Conservation (phyloP, 345 rosid genomes). For the Turritis glabra region DNA sequence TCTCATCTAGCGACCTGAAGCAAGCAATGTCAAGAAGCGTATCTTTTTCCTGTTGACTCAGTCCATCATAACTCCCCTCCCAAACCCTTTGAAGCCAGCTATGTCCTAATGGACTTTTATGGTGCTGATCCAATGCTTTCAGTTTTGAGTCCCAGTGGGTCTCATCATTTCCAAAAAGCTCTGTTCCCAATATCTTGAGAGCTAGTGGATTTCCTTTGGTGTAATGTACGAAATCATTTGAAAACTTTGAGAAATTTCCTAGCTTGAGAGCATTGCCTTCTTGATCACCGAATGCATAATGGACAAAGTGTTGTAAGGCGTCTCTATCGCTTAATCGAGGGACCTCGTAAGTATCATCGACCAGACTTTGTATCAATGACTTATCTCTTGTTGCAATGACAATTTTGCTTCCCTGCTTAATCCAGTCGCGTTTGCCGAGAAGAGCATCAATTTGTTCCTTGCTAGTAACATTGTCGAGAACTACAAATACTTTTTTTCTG, state of each 20-base stretch:
- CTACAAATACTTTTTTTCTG: neutral
- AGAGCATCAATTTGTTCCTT: neutral
- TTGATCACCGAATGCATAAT: constrained; percentile 22
- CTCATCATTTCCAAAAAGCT: constrained; percentile 4
- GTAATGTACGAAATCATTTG: constrained; percentile 12
- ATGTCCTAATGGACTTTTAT: constrained; percentile 8
- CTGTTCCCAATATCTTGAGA: constrained; percentile 38
- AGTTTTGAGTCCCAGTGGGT: constrained; percentile 28
- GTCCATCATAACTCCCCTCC: constrained; percentile 36
- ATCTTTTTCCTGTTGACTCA: constrained; percentile 20
- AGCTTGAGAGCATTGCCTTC: neutral
- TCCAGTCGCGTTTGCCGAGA: neutral
- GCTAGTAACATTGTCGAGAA: neutral
- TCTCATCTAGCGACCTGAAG: constrained; percentile 7
- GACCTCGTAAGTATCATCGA: constrained; percentile 2
- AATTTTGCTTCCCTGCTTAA: constrained; percentile 23
- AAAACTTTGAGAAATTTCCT: neutral
- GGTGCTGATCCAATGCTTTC: neutral
- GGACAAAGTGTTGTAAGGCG: constrained; percentile 16
- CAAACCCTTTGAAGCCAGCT: constrained; percentile 25
- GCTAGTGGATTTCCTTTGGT: constrained; percentile 46
- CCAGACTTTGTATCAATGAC: neutral
- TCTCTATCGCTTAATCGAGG: constrained; percentile 12
- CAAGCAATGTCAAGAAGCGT: constrained; percentile 47
- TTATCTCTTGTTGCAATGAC: constrained; percentile 24